Percentiles rank a stretch among this genome's conserved stretches.
These are phyloP conservation scores for Marsdenia floribunda DNA, from an alignment of 257 asterid species.

Conservation along the genomic window DNA sequence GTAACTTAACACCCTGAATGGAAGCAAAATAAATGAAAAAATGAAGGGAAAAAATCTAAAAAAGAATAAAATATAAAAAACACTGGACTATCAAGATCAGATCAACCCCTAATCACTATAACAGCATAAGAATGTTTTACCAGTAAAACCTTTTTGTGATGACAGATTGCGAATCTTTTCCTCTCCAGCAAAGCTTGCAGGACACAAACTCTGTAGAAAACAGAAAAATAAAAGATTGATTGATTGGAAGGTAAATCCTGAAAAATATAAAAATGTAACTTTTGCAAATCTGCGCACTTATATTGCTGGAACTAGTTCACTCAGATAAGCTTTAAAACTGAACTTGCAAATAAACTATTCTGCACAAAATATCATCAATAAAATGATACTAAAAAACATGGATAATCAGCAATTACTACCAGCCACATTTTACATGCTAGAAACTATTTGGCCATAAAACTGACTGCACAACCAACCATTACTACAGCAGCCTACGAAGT, in stretches of 20 bases:
- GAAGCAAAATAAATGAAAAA: slow-evolving; percentile 1
- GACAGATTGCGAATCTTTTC: slow-evolving; percentile 21
- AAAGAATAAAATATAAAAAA: neutral
- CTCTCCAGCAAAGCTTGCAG: slow-evolving; percentile 18
- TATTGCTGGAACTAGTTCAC: neutral
- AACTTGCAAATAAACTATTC: no score
- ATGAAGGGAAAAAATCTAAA: neutral
- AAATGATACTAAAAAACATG: neutral
- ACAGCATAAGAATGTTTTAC: slow-evolving; percentile 28
- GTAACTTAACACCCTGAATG: neutral
- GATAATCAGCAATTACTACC: neutral
- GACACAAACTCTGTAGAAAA: slow-evolving; percentile 17
- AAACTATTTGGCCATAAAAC: neutral
- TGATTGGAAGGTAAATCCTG: neutral
- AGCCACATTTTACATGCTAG: neutral
- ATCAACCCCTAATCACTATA: neutral
- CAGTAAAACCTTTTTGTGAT: slow-evolving; percentile 22
- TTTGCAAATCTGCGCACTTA: no score
- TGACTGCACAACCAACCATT: neutral
- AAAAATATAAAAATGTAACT: neutral
- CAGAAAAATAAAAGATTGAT: neutral
- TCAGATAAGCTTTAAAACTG: neutral
- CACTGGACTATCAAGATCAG: neutral
- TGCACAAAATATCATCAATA: neutral
- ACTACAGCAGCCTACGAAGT: neutral